Conservation (phyloP, 768 basidiomycete species). For the Termitomyces bulborhizus region DNA sequence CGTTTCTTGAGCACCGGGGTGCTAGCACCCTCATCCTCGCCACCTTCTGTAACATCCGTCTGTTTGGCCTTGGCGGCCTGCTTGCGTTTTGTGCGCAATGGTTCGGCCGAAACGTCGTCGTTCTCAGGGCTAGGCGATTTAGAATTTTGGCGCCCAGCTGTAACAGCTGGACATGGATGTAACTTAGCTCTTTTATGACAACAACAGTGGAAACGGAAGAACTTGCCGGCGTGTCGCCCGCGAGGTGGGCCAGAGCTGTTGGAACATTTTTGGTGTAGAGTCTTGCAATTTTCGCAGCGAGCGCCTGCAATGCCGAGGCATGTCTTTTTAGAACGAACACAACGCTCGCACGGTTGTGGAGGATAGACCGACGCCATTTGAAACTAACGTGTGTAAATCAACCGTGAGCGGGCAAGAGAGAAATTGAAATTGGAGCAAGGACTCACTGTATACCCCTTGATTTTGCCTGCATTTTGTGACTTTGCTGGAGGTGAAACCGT, state of each 20-base stretch:
- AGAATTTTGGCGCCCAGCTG: conserved; percentile 9
- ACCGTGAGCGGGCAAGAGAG: neutral
- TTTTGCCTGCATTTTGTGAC: conserved; percentile 18
- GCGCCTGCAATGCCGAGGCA: conserved; percentile 37
- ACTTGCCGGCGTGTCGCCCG: conserved; percentile 32
- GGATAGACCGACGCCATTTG: conserved; percentile 23
- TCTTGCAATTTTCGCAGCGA: conserved; percentile 42
- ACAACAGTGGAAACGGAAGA: neutral
- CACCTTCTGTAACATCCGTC: conserved; percentile 24
- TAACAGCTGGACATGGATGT: neutral
- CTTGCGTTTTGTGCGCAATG: conserved; percentile 21
- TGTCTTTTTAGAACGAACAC: conserved; percentile 33
- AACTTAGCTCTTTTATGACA: conserved; percentile 1
- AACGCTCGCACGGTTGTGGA: conserved; percentile 38
- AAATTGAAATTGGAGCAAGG: neutral
- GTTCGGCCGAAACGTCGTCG: conserved; percentile 8
- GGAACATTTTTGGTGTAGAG: conserved; percentile 40
- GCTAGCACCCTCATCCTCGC: conserved; percentile 27
- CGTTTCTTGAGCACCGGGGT: conserved; percentile 26
- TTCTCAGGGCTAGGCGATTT: conserved; percentile 3
- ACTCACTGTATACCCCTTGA: conserved; percentile 20
- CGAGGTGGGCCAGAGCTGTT: conserved; percentile 38
- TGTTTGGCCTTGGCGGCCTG: conserved; percentile 21
- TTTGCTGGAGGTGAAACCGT: conserved; percentile 17
- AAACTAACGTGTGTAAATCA: conserved; percentile 4